These are phyloP conservation scores for Aspergillus carbonarius DNA, from an alignment of 2,329 filamentous ascomycete species.

Conservation along the genomic window DNA sequence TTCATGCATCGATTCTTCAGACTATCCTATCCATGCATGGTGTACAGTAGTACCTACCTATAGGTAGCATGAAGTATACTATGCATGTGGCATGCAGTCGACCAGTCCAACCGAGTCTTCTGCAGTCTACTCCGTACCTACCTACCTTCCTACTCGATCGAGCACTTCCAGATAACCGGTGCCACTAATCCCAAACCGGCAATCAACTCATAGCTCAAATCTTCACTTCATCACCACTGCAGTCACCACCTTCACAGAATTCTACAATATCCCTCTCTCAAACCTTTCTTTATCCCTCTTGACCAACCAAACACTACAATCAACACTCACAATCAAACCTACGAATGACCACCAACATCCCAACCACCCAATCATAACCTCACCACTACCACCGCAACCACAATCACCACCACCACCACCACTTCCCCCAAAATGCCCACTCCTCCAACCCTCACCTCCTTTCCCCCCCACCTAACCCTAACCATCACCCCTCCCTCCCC, in stretches of 20 bases:
- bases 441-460: conserved; percentile 46
- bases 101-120: too few species aligned
- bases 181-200: neutral
- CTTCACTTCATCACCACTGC: neutral
- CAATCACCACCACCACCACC: neutral
- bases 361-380: neutral
- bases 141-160: too few species aligned
- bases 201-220: neutral
- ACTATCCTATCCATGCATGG: too few species aligned
- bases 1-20: too few species aligned
- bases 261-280: too few species aligned
- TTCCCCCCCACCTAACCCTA: conserved; percentile 44
- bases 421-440: conserved; percentile 28
- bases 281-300: too few species aligned
- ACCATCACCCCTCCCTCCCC: conserved; percentile 42
- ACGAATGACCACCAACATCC: neutral
- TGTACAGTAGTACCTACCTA: too few species aligned
- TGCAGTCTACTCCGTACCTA: too few species aligned
- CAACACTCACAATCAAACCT: neutral
- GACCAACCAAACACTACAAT: too few species aligned
- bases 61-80: too few species aligned
- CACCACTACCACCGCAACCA: neutral
- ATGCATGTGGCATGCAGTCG: too few species aligned
- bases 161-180: too few species aligned
- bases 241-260: neutral